Conservation (phyloP, 108 stramenopile species). For the Aureococcus anophagefferens region DNA sequence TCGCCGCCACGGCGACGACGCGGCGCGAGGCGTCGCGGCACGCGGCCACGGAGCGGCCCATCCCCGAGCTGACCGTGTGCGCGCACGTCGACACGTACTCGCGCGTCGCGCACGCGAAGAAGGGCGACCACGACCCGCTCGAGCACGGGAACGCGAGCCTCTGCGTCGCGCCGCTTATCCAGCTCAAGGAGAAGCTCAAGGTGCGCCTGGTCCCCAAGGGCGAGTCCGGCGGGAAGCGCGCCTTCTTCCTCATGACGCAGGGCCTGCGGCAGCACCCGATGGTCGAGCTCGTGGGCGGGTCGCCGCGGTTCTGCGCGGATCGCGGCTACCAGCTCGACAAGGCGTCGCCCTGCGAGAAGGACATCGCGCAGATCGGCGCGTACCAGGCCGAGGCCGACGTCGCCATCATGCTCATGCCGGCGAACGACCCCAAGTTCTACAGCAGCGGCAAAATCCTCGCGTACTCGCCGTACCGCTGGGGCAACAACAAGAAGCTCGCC, state of each 20-base stretch:
- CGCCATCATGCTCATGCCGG: not conserved
- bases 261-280: not conserved
- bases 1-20: not conserved
- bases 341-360: not conserved
- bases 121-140: not conserved
- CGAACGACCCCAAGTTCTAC: not conserved
- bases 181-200: not conserved
- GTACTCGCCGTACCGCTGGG: not conserved
- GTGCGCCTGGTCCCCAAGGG: not conserved
- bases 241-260: not conserved
- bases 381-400: not conserved
- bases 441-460: not conserved
- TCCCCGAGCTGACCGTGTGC: not conserved
- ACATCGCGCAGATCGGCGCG: not conserved
- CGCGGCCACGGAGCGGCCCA: not conserved
- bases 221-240: not conserved
- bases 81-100: not conserved
- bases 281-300: not conserved
- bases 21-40: not conserved
- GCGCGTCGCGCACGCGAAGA: not conserved
- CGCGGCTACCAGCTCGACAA: not conserved
- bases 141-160: not conserved
- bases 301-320: not conserved
- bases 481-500: not conserved
- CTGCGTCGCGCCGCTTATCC: not conserved